Evolutionary conservation across 1,139 yeast genomes (phyloP).

Genomic region (Scheffersomyces segobiensis): DNA sequence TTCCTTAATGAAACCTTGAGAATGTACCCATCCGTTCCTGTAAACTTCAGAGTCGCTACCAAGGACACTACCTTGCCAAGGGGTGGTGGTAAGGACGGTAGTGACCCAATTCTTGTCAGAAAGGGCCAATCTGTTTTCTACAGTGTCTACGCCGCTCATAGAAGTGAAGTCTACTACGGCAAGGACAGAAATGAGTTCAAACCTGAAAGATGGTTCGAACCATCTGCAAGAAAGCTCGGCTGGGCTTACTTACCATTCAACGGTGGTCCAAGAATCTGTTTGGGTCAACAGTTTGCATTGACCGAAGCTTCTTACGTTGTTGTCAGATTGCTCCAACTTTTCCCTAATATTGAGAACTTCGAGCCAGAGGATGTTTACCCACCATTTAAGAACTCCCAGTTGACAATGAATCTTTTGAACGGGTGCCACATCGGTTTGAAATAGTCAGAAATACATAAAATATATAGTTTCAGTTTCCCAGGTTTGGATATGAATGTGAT

Average conservation of each 20-base stretch:
- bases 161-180: constrained; percentile 47
- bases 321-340: constrained; percentile 38
- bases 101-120: constrained; percentile 42
- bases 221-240: constrained; percentile 33
- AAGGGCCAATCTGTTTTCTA: constrained; percentile 50
- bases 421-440: constrained; percentile 19
- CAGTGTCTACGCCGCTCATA: constrained; percentile 47
- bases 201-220: constrained; percentile 55
- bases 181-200: constrained; percentile 45
- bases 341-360: constrained; percentile 29
- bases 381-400: constrained; percentile 32
- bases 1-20: constrained; percentile 54
- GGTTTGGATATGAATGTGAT: background rate
- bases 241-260: constrained; percentile 60
- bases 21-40: constrained; percentile 58
- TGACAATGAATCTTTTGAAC: constrained; percentile 18
- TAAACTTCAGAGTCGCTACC: constrained; percentile 47
- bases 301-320: constrained; percentile 54
- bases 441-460: background rate
- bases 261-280: constrained; percentile 62
- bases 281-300: constrained; percentile 61
- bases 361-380: constrained; percentile 27
- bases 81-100: constrained; percentile 52
- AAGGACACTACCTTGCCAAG: constrained; percentile 50
- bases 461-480: background rate